A percentile compares a stretch with the other conserved stretches of the same genome.
These are phyloP conservation scores for Claviceps paspali DNA, from an alignment of 2,329 filamentous ascomycete species.

Conservation along the genomic window DNA sequence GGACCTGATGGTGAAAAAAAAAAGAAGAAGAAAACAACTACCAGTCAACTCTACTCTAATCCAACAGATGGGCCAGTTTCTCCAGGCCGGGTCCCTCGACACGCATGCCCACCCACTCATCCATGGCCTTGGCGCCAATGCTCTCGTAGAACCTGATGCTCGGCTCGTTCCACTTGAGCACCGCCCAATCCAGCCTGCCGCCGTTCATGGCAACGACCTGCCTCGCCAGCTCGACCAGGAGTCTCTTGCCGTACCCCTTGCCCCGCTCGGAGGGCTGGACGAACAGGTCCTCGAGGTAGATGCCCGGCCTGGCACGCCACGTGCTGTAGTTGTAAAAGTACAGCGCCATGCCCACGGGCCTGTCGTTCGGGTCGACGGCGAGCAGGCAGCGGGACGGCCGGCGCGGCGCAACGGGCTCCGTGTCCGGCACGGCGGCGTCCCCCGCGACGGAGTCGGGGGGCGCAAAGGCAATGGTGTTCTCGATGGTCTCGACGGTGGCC, in stretches of 20 bases:
- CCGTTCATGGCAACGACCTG: conserved; percentile 62
- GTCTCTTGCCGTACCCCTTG: conserved; percentile 61
- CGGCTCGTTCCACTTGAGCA: conserved; percentile 85
- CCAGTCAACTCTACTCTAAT: no score
- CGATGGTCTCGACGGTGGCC: conserved; percentile 61
- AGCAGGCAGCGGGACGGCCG: conserved; percentile 65
- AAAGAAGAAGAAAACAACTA: no score
- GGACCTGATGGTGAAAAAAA: no score
- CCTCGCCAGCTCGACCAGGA: conserved; percentile 64
- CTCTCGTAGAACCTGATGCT: conserved; percentile 75
- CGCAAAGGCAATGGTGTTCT: conserved; percentile 65
- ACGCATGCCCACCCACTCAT: conserved; percentile 61
- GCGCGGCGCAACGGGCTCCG: conserved; percentile 37
- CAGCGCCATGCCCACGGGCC: conserved; percentile 60
- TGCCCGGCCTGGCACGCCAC: conserved; percentile 73
- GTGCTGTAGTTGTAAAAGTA: conserved; percentile 96
- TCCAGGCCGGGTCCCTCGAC: conserved; percentile 51
- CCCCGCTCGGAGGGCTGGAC: conserved; percentile 57
- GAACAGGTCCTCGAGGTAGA: conserved; percentile 91
- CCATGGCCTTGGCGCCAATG: conserved; percentile 51
- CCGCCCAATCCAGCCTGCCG: conserved; percentile 73
- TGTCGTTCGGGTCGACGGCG: conserved; percentile 34
- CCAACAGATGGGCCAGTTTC: conserved; percentile 37
- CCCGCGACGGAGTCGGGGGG: conserved; percentile 29
- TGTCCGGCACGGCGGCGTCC: conserved; percentile 21